A percentile compares a stretch with the other conserved stretches of the same genome.
phyloP scores from a whole-genome alignment of 257 asterid genomes.

The Linderniella brevidens region DNA sequence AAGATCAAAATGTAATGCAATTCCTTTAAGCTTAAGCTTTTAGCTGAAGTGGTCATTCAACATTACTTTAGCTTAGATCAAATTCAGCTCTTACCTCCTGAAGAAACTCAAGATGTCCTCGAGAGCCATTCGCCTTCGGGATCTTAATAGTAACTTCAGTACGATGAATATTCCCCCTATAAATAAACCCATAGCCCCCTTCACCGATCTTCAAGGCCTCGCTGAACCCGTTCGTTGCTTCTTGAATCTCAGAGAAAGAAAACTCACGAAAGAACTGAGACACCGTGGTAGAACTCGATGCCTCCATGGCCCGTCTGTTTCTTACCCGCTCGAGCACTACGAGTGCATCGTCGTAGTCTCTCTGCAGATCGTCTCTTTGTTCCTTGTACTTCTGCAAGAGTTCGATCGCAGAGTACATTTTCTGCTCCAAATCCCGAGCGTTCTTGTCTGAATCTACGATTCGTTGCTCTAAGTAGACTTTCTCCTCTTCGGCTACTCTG shows the following conservation, averaged over 20 bases:
- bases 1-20: no score
- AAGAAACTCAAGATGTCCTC: slow-evolving; percentile 69
- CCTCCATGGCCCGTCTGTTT: slow-evolving; percentile 28
- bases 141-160: slow-evolving; percentile 76
- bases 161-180: slow-evolving; percentile 55
- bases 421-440: slow-evolving; percentile 58
- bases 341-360: slow-evolving; percentile 53
- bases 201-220: slow-evolving; percentile 55
- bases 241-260: slow-evolving; percentile 55
- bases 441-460: slow-evolving; percentile 35
- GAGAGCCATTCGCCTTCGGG: slow-evolving; percentile 50
- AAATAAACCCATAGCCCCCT: slow-evolving; percentile 77
- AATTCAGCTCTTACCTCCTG: slow-evolving; percentile 41
- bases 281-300: slow-evolving; percentile 26
- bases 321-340: slow-evolving; percentile 47
- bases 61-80: no score
- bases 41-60: no score
- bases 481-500: slow-evolving; percentile 34
- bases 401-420: slow-evolving; percentile 63
- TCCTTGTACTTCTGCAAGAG: slow-evolving; percentile 62
- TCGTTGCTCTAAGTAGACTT: slow-evolving; percentile 37
- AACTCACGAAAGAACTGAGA: slow-evolving; percentile 56
- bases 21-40: no score
- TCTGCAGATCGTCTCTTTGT: slow-evolving; percentile 62
- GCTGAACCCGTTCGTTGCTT: slow-evolving; percentile 52